Conservation (phyloP, 2,329 filamentous ascomycete genomes). For the Hansfordia pulvinata region DNA sequence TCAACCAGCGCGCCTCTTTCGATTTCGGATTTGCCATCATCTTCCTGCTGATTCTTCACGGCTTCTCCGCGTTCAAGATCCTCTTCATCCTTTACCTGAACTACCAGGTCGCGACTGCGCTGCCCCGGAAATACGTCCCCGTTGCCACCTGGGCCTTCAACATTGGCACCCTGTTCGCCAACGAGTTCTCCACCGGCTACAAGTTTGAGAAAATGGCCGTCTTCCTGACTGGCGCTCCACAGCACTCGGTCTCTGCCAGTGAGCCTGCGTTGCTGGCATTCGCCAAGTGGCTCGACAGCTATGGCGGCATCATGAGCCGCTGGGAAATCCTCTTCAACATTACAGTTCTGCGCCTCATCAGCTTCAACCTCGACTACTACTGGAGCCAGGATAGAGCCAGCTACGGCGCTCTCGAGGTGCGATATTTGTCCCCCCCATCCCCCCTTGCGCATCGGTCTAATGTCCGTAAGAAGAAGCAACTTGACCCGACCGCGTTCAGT, state of each 20-base stretch:
- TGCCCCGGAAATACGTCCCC: conserved; percentile 62
- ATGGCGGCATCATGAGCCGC: conserved; percentile 70
- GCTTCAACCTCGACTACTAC: conserved; percentile 94
- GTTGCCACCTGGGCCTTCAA: conserved; percentile 82
- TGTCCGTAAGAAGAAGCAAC: conserved; percentile 85
- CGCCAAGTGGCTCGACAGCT: conserved; percentile 62
- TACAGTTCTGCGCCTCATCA: conserved; percentile 81
- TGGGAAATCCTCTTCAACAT: conserved; percentile 99
- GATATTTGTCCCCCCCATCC: neutral
- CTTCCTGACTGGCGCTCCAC: conserved; percentile 25
- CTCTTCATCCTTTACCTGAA: conserved; percentile 69
- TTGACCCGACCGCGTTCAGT: conserved; percentile 75
- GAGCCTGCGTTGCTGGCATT: conserved; percentile 37
- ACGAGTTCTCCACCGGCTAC: conserved; percentile 75
- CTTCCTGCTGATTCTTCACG: conserved; percentile 70
- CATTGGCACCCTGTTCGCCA: conserved; percentile 71
- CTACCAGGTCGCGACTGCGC: conserved; percentile 59
- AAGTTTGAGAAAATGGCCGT: conserved; percentile 49
- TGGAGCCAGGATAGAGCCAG: conserved; percentile 63
- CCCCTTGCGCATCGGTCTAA: conserved; percentile 32
- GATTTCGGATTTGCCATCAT: conserved; percentile 71
- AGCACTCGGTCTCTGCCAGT: conserved; percentile 20
- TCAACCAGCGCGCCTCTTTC: conserved; percentile 63
- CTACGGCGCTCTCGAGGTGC: conserved; percentile 66
- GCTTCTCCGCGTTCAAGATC: conserved; percentile 74